Evolutionary conservation across 306 rosid species (phyloP), one percentile per base, ranked within the genome.

Genomic region (Dryas drummondii): DNA sequence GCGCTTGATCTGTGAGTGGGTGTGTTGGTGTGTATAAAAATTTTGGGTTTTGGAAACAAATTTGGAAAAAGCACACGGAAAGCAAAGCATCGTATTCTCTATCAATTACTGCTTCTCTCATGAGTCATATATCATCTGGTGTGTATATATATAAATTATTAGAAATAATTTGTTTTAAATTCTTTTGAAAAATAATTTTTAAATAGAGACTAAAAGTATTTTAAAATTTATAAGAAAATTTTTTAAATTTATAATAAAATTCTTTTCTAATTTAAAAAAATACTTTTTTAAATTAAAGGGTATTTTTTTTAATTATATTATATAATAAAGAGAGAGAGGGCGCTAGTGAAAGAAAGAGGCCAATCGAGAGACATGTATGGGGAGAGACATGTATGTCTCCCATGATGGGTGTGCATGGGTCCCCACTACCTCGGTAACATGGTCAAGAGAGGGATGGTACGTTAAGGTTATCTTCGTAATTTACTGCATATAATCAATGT

Each of bases 321-420:
- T 26, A 70, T 62, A 2, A 37, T 59, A 48, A 19, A 71, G n/a
- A 49, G 62, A 40, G 37, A 19, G 4, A 6, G 14, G 67, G 51
- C 22, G 22, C 22, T 22, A 40, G 66, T 70, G 79, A 78, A 78
- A 78, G 80, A 32, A 32, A 32, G 22, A 71, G 58, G 80, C 75
- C 68, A 88, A 86, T n/a, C 22, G 22, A 22, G 22, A 22, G 22
- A 22, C 22, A 22, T 22, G 22, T 22, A 22, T 22, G 22, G 22
- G 80, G 68, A 82, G 83, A 81, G 84, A 83, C 81, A 83, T 55
- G 78, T 41, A 49, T 91, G 90, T 87, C 97, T 87, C 91, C 93
- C 91, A 86, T 81, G 82, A 89, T 78, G 92, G 94, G 88, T 65
- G 81, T 82, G 75, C 10, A 59, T 81, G 86, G 92, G 94, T 70